A percentile compares a stretch with the other conserved stretches of the same genome.
phyloP scores from a whole-genome alignment of 2,329 filamentous ascomycete species.

The Paraconiothyrium sp. region DNA sequence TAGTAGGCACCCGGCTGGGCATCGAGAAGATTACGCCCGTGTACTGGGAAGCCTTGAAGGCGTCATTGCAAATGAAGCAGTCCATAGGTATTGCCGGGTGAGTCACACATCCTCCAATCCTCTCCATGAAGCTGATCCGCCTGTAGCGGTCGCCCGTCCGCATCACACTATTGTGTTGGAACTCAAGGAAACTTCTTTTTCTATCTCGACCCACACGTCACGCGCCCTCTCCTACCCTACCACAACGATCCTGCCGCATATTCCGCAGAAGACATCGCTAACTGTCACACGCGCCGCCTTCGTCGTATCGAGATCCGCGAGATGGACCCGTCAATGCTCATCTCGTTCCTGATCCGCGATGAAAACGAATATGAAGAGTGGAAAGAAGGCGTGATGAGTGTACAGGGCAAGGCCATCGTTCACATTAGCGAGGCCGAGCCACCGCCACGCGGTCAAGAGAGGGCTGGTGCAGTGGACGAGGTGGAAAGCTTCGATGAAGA shows the following conservation, averaged over 20 bases:
- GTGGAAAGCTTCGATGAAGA: slow-evolving; percentile 82
- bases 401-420: slow-evolving; percentile 80
- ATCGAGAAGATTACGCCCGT: slow-evolving; percentile 94
- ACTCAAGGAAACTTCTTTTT: slow-evolving; percentile 82
- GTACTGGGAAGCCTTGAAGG: slow-evolving; percentile 93
- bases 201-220: slow-evolving; percentile 93
- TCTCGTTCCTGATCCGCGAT: slow-evolving; percentile 86
- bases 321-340: slow-evolving; percentile 98
- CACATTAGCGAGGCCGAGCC: slow-evolving; percentile 78
- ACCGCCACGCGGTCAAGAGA: slow-evolving; percentile 64
- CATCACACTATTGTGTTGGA: slow-evolving; percentile 81
- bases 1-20: slow-evolving; percentile 88
- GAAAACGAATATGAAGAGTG: slow-evolving; percentile 86
- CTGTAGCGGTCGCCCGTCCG: slow-evolving; percentile 84
- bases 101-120: slow-evolving; percentile 34
- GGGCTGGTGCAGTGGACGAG: slow-evolving; percentile 82
- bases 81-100: slow-evolving; percentile 97
- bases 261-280: slow-evolving; percentile 76
- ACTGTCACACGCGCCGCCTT: slow-evolving; percentile 87
- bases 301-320: slow-evolving; percentile 85
- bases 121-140: slow-evolving; percentile 19
- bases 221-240: slow-evolving; percentile 77
- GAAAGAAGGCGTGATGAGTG: slow-evolving; percentile 77
- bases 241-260: slow-evolving; percentile 67
- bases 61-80: slow-evolving; percentile 84